These are phyloP conservation scores for Scenedesmus sp. DNA, from an alignment of 163 green algal genomes.

Conservation along the genomic window DNA sequence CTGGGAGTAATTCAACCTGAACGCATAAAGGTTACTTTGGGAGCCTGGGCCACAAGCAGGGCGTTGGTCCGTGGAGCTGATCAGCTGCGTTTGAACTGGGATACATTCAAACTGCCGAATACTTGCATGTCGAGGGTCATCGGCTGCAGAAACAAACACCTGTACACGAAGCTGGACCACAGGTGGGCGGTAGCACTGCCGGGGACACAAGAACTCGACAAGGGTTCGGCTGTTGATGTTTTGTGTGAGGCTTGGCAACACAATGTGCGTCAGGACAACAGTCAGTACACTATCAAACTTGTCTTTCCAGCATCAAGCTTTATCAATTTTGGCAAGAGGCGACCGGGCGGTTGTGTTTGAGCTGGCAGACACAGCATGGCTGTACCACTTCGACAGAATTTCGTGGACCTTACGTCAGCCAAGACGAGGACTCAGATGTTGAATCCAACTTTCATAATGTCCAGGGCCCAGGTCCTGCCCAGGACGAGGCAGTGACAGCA, in stretches of 20 bases:
- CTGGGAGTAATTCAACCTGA: no score
- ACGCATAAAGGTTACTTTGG: no score
- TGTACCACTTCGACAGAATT: background rate
- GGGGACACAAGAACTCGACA: background rate
- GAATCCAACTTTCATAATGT: background rate
- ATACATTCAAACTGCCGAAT: background rate
- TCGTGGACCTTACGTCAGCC: background rate
- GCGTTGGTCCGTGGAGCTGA: background rate
- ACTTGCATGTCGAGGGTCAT: background rate
- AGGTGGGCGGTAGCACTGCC: background rate
- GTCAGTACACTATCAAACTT: no score
- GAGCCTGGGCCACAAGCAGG: background rate
- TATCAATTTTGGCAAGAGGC: no score
- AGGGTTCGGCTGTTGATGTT: background rate
- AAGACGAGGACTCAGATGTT: background rate
- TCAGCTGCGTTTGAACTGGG: background rate
- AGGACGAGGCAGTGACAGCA: background rate
- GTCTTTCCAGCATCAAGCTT: no score
- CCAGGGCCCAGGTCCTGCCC: background rate
- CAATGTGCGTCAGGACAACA: no score
- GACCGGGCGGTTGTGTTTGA: background rate
- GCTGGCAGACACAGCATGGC: background rate
- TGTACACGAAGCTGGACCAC: background rate
- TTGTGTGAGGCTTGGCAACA: background rate
- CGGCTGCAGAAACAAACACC: no score